These are phyloP conservation scores for Moesziomyces sp. DNA, from an alignment of 1,284 basidiomycete genomes.

Conservation along the genomic window DNA sequence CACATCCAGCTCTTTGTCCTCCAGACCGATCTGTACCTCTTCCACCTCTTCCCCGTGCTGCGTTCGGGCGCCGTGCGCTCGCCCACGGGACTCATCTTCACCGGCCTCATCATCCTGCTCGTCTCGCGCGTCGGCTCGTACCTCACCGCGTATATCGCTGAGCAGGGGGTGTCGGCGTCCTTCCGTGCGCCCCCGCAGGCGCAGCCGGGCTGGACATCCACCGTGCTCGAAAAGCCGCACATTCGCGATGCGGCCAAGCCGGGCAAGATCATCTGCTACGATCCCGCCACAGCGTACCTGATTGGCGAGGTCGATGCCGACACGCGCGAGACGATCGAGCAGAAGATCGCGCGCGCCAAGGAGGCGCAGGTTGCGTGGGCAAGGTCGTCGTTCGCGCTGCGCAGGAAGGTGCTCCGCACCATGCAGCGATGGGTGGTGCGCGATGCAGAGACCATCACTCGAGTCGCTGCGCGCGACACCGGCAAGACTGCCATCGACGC, in stretches of 20 bases:
- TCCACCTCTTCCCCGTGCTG: slow-evolving; percentile 29
- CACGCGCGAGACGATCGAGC: slow-evolving; percentile 75
- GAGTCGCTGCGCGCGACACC: slow-evolving; percentile 91
- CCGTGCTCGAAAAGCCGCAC: slow-evolving; percentile 27
- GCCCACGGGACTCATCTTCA: slow-evolving; percentile 32
- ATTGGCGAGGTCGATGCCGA: slow-evolving; percentile 78
- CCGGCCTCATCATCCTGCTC: slow-evolving; percentile 29
- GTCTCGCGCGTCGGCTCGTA: slow-evolving; percentile 16
- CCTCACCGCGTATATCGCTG: slow-evolving; percentile 11
- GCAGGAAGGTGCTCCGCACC: slow-evolving; percentile 83
- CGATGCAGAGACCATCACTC: slow-evolving; percentile 84
- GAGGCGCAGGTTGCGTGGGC: slow-evolving; percentile 79
- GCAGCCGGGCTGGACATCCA: slow-evolving; percentile 46
- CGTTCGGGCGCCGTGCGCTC: slow-evolving; percentile 27
- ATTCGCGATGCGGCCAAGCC: slow-evolving; percentile 23
- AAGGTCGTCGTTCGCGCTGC: slow-evolving; percentile 78
- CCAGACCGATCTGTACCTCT: slow-evolving; percentile 37
- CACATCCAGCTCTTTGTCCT: slow-evolving; percentile 32
- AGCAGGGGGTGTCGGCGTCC: slow-evolving; percentile 29
- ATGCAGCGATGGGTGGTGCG: slow-evolving; percentile 89
- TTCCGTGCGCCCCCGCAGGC: slow-evolving; percentile 45
- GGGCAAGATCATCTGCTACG: slow-evolving; percentile 83
- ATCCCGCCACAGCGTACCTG: slow-evolving; percentile 86
- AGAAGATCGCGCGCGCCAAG: slow-evolving; percentile 77
- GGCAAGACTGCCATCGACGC: slow-evolving; percentile 82